phyloP scores from a whole-genome alignment of 2,329 filamentous ascomycete genomes.

The Trichoderma aggressivum region DNA sequence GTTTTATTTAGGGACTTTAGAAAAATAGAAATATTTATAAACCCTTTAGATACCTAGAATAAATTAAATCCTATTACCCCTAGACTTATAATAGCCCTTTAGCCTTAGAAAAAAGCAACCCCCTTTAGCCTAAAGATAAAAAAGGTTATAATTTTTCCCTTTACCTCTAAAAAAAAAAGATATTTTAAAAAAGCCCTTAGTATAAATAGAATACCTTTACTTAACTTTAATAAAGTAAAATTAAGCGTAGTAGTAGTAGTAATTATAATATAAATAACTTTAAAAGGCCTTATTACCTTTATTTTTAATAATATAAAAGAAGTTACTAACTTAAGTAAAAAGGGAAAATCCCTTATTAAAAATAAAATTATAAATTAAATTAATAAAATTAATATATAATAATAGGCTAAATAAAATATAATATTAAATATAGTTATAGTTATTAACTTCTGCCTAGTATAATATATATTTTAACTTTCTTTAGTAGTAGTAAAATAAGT shows the following conservation, averaged over 20 bases:
- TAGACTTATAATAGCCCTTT: background rate
- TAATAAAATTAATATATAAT: background rate
- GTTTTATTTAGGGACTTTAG: background rate
- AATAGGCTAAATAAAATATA: background rate
- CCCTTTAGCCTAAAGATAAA: background rate
- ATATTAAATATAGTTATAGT: background rate
- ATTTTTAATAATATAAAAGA: no score
- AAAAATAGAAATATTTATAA: background rate
- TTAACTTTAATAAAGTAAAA: no score
- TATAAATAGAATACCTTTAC: background rate
- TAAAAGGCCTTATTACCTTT: no score
- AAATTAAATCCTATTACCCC: background rate
- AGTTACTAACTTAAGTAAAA: background rate
- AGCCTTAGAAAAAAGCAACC: background rate
- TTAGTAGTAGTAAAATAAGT: background rate
- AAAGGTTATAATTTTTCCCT: background rate
- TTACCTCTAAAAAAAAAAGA: background rate
- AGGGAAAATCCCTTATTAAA: background rate
- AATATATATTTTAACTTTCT: background rate
- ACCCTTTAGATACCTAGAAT: background rate
- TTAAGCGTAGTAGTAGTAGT: no score
- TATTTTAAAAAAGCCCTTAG: background rate
- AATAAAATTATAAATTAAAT: background rate
- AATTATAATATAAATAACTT: no score
- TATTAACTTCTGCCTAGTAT: background rate